These are phyloP conservation scores for Xylaria sp. DNA, from an alignment of 2,329 filamentous ascomycete genomes.

Conservation along the genomic window DNA sequence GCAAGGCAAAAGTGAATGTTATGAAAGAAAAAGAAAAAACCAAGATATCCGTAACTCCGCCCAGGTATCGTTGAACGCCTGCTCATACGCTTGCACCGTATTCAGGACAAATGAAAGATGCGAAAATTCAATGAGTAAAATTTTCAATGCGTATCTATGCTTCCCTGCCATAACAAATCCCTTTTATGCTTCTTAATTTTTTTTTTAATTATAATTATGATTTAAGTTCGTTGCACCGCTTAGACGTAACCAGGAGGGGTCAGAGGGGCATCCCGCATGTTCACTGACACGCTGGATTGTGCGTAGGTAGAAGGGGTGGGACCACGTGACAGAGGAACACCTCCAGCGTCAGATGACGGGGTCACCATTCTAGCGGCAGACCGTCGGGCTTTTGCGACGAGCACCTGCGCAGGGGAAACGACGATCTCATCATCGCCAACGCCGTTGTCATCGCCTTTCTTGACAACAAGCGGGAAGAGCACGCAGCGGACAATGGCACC, in stretches of 20 bases:
- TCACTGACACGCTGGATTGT: conserved; percentile 36
- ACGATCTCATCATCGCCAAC: conserved; percentile 94
- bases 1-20: conserved; percentile 10
- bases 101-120: conserved; percentile 14
- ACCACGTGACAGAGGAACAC: conserved; percentile 52
- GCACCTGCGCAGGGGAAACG: conserved; percentile 92
- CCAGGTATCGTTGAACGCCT: conserved; percentile 39
- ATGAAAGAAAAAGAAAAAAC: neutral
- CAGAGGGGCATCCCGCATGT: conserved; percentile 37
- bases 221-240: neutral
- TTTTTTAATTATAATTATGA: conserved; percentile 1
- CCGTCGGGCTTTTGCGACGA: conserved; percentile 70
- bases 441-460: conserved; percentile 90
- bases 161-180: conserved; percentile 1
- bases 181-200: neutral
- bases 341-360: conserved; percentile 65
- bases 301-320: conserved; percentile 44
- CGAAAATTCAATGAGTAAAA: conserved; percentile 5
- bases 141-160: conserved; percentile 12
- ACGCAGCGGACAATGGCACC: conserved; percentile 88
- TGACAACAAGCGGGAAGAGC: conserved; percentile 95
- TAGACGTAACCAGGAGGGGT: conserved; percentile 37
- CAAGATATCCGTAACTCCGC: conserved; percentile 30
- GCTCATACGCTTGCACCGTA: conserved; percentile 27
- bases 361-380: conserved; percentile 54